Percentiles rank a stretch among this genome's conserved stretches.
Evolutionary conservation across 2,329 filamentous ascomycete genomes (phyloP).

Genomic region (Davidsoniella neocaledoniae): DNA sequence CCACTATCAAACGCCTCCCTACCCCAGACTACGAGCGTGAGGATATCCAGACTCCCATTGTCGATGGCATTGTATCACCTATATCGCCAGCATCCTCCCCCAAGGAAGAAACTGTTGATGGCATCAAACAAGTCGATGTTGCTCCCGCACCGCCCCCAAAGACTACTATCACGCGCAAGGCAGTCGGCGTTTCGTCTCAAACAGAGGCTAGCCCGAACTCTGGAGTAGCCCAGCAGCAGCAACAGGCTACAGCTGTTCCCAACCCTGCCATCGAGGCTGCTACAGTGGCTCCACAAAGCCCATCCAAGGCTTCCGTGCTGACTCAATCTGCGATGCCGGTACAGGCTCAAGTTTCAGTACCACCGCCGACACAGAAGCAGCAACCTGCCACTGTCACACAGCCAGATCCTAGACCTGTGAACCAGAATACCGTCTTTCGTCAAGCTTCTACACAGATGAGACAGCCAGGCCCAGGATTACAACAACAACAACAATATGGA

Average conservation of each 20-base stretch:
- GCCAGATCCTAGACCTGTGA: too few species aligned
- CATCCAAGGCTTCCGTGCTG: background rate
- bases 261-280: too few species aligned
- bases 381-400: too few species aligned
- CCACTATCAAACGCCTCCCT: slow-evolving; percentile 23
- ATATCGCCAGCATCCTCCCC: slow-evolving; percentile 30
- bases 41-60: slow-evolving; percentile 23
- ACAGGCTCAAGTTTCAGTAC: background rate
- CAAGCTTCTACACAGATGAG: slow-evolving; percentile 10
- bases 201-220: too few species aligned
- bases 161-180: slow-evolving; percentile 2
- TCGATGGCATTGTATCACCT: slow-evolving; percentile 25
- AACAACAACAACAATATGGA: background rate
- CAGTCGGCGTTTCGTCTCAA: background rate
- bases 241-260: too few species aligned
- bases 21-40: slow-evolving; percentile 32
- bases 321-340: background rate
- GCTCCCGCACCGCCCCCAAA: background rate
- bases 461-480: background rate
- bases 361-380: too few species aligned
- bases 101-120: slow-evolving; percentile 12
- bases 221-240: too few species aligned
- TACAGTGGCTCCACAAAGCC: too few species aligned
- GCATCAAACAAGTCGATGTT: slow-evolving; percentile 10
- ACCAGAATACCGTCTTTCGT: too few species aligned